Evolutionary conservation across 176 grass and related monocot species (phyloP), one percentile per base, ranked within the genome.

Genomic region (Bonia amplexicaulis): DNA sequence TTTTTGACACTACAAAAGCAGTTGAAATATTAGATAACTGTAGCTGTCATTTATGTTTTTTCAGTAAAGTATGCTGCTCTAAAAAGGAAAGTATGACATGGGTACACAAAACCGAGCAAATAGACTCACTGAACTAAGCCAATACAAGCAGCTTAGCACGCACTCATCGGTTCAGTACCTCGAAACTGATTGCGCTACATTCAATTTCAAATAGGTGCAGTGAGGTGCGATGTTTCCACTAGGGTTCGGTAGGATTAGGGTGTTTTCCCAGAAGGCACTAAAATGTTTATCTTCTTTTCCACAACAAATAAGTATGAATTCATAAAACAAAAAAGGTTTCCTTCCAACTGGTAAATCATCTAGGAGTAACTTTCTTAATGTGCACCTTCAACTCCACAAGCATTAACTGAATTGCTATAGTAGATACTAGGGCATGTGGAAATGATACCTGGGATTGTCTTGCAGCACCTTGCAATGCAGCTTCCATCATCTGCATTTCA

Each of bases 401-500:
- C 26, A 77, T 71, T 19, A 61, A 73, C 77, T 78, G 12, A 78
- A 46, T 41, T 82, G 26, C 44, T 58, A 86, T 19, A 55, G 15
- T 31, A 59, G n/a, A 73, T 55, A 66, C 29, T 64, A 62, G 60
- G 46, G 60, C 7, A 64, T 70, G 69, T 45, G 13, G 52, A 84
- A 67, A 91, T 82, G 39, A 81, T 93, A 98, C 97, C 97, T 99
- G 93, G 7, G 97, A 92, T 88, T 99, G 97, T 84, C 97, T 99
- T 82, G 97, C 97, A 84, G 97, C 97, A 66, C 97, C 97, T 92
- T 96, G 93, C 66, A 99, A 85, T 92, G 97, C 97, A 91, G 97
- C 90, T 81, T 99, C 97, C 97, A 99, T 96, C 93, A 96, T 94
- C 74, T 94, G 92, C 91, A 99, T 94, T 84, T 99, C 93, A 73